Evolutionary conservation across 257 asterid species (phyloP), one percentile per base, ranked within the genome.

Genomic region (Cynanchum wilfordii): DNA sequence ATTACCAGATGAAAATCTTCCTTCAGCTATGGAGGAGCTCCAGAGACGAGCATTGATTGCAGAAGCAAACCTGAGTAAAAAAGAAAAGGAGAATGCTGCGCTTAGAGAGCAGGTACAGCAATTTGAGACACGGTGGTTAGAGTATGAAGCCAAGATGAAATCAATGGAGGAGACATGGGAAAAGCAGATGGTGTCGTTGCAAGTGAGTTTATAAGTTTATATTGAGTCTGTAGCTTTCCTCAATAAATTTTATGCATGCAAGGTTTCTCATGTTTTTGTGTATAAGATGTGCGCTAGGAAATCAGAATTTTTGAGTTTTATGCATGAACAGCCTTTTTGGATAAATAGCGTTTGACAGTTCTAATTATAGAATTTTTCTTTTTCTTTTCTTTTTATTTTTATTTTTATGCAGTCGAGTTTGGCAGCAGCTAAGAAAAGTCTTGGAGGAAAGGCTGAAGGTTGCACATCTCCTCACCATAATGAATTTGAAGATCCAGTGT

Each of bases 81-180:
- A 89, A 90, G 96, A 92, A 80, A 89, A 79, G 71, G 98, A 92
- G 81, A 95, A 92, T 80, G 77, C 75, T 60, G 85, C 82, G 55
- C 80, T 95, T 76, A 87, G 82, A 70, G 92, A 87, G 77, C 96
- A 91, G 79, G 85, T 82, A 33, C 80, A 85, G 59, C 89, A 87
- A 64, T 75, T 84, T 38, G 91, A 86, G 81, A 81, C 84, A 6
- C 90, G 88, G 27, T 84, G 92, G 90, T 64, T 81, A 19, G 93
- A 87, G 70, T 88, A 91, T 77, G 98, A 92, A 77, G 77, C 79
- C 83, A 91, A 85, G 87, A 90, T 88, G 92, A 88, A 84, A 82
- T 87, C 92, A 62, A 89, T 90, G 97, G 99, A 93, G 85, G 94
- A 87, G 66, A 86, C 84, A 77, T 92, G 98, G 97, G 97, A 91